Conservation (phyloP, 1,284 basidiomycete genomes). For the Fomitiporia mediterranea region DNA sequence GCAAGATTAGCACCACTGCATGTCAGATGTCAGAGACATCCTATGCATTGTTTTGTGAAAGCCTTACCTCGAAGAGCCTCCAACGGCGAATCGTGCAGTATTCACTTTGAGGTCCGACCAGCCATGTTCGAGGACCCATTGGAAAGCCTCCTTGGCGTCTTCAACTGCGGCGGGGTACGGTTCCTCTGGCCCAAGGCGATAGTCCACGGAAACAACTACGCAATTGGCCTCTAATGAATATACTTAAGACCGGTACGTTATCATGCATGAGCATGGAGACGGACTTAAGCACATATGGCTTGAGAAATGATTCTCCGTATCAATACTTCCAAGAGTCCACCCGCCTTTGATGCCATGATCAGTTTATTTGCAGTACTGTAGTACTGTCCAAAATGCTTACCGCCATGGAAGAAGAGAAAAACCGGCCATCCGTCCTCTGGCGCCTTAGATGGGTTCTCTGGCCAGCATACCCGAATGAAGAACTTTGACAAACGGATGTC, state of each 20-base stretch:
- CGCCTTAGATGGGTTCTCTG: conserved; percentile 36
- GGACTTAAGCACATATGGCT: conserved; percentile 54
- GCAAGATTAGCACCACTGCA: conserved; percentile 68
- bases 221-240: conserved; percentile 34
- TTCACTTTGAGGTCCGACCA: conserved; percentile 37
- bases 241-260: conserved; percentile 19
- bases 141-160: conserved; percentile 62
- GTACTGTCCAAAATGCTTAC: conserved; percentile 32
- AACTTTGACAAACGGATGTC: conserved; percentile 46
- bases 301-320: conserved; percentile 52
- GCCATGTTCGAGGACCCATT: conserved; percentile 54
- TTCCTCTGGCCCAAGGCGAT: conserved; percentile 71
- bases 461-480: conserved; percentile 53
- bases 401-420: conserved; percentile 59
- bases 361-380: conserved; percentile 8
- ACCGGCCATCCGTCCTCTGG: conserved; percentile 56
- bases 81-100: conserved; percentile 44
- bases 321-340: conserved; percentile 64
- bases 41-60: neutral
- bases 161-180: conserved; percentile 72
- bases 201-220: conserved; percentile 63
- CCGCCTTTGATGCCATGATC: conserved; percentile 41
- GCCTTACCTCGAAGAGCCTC: conserved; percentile 67
- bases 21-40: neutral
- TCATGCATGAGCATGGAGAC: conserved; percentile 7